Evolutionary conservation across 2,329 filamentous ascomycete species (phyloP).

Genomic region (Tolypocladium cylindrosporum): DNA sequence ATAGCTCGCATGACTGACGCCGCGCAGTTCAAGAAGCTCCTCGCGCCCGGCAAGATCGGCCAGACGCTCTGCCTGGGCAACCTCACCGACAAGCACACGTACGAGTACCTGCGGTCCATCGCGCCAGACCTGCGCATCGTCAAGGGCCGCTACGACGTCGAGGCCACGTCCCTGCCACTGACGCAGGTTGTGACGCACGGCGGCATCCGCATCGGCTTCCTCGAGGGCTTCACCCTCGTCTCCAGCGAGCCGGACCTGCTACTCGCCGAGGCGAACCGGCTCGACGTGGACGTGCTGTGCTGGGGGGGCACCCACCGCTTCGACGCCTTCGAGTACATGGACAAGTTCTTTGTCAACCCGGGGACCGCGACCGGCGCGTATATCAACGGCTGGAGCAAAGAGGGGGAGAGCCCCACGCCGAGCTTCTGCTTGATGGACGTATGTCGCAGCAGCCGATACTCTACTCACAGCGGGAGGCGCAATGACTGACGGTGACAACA

Average conservation of each 20-base stretch:
- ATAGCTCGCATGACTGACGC: not conserved
- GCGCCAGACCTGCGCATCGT: conserved; percentile 64
- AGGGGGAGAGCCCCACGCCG: conserved; percentile 65
- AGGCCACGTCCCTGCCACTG: conserved; percentile 54
- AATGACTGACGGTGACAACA: conserved; percentile 22
- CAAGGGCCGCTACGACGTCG: conserved; percentile 57
- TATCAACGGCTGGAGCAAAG: conserved; percentile 45
- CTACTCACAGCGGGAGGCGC: not conserved
- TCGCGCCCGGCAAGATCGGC: conserved; percentile 73
- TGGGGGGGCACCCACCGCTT: conserved; percentile 60
- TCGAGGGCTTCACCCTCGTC: conserved; percentile 59
- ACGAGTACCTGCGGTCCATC: conserved; percentile 69
- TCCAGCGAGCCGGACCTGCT: conserved; percentile 57
- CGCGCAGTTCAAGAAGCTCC: conserved; percentile 70
- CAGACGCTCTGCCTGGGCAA: conserved; percentile 75
- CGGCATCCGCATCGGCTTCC: conserved; percentile 53
- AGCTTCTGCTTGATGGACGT: conserved; percentile 99
- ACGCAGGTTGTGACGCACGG: conserved; percentile 59
- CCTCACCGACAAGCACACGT: conserved; percentile 69
- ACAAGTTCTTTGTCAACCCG: conserved; percentile 65
- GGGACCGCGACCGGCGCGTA: conserved; percentile 57
- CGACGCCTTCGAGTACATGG: conserved; percentile 64
- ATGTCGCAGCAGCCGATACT: conserved; percentile 31
- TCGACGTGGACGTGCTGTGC: conserved; percentile 60
- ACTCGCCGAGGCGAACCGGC: conserved; percentile 56